Base-by-base conservation (phyloP, 2,329 filamentous ascomycete species). In the Scortechinia acanthostroma region DNA sequence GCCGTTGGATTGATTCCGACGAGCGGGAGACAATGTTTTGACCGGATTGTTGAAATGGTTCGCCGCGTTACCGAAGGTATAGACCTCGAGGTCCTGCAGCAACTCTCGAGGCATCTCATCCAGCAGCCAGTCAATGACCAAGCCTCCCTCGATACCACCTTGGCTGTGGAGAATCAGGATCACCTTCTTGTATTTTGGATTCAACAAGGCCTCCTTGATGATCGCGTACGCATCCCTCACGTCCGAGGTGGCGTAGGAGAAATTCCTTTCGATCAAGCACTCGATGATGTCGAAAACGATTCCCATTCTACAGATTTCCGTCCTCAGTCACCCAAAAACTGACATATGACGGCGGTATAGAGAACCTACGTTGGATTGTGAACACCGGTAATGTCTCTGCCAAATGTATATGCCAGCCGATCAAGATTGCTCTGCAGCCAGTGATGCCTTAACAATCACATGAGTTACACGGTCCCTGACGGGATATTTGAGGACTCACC, bases 41-140 rank as follows among this genome's bases (percentile, higher is more conserved):
- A 51, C 78, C 0, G 86, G 87, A 50, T 89, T 88, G 60, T 90
- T 90, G 67, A 89, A 91, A 59, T 91, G 86, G 54, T 88, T 88
- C 0, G 87, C 83, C 0, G 86, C 86, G 47, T 79, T 85, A 21
- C 85, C 87, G 58, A 91, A 91, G 0, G 86, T 91, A 60, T 83
- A 84, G 2, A 91, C 76, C 60, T 91, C 86, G 0, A 90, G 70
- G 53, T 88, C 86, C 2, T 69, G 62, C 4, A 89, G 65, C 3
- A 83, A 64, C 49, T 83, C 73, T 47, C 81, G 77, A 0, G 83
- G 76, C 13, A 88, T 63, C 55, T 90, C 86, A 50, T 83, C 79
- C 1, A 90, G 68, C 2, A 91, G 70, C 83, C 86, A 88, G 62
- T 93, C 87, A 4, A 91, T 62, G 3, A 88, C 80, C 46, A 90